Evolutionary conservation across 1,284 basidiomycete genomes (phyloP).

Genomic region (Ceratobasidium sp.): DNA sequence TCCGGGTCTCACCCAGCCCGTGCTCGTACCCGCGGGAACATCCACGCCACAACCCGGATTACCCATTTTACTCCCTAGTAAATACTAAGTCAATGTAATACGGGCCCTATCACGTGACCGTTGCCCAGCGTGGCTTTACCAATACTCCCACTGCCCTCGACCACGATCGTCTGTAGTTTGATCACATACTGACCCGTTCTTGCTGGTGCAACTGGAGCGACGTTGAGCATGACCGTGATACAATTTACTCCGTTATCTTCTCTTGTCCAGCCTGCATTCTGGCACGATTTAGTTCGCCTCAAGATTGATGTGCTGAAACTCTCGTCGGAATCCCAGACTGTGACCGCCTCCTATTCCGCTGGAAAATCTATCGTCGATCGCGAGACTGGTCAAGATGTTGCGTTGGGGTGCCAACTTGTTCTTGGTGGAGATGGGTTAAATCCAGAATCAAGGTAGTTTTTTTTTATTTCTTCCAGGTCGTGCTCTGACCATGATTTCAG

Average conservation of each 20-base stretch:
- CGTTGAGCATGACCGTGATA: constrained; percentile 58
- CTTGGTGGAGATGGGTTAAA: constrained; percentile 71
- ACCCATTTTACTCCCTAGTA: too few relatives aligned
- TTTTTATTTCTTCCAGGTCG: background rate
- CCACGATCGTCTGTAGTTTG: constrained; percentile 8
- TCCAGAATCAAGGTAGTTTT: constrained; percentile 54
- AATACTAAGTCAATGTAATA: too few relatives aligned
- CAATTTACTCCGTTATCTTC: constrained; percentile 91
- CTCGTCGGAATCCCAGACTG: constrained; percentile 74
- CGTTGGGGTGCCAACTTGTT: constrained; percentile 68
- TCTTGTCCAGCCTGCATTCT: constrained; percentile 89
- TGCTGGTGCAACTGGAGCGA: background rate
- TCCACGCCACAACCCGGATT: too few relatives aligned
- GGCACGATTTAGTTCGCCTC: constrained; percentile 88
- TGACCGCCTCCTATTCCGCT: constrained; percentile 75
- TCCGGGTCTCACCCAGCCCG: too few relatives aligned
- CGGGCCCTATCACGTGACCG: background rate
- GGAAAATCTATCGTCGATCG: constrained; percentile 80
- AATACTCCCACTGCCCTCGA: constrained; percentile 12
- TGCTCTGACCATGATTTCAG: constrained; percentile 51
- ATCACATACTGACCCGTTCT: background rate
- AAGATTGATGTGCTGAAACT: constrained; percentile 94
- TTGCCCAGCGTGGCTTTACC: background rate
- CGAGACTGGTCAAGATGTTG: constrained; percentile 72
- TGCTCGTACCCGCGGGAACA: too few relatives aligned